Evolutionary conservation across 305 asterid genomes (phyloP).

Genomic region (Solanum aculeatissimum): DNA sequence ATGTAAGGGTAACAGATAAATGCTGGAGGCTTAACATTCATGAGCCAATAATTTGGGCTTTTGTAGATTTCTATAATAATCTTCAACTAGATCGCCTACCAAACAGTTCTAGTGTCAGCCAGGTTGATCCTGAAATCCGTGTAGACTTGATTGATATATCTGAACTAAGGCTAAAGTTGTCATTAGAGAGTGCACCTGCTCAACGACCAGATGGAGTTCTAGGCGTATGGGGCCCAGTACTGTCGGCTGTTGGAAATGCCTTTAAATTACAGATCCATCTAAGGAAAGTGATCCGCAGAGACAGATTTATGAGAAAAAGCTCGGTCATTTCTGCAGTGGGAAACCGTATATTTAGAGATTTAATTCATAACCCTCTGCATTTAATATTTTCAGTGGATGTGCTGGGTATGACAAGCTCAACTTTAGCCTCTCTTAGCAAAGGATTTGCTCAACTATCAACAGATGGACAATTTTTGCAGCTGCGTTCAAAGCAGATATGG

Average conservation of each 20-base stretch:
- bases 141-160: slow-evolving; percentile 92
- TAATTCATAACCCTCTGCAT: slow-evolving; percentile 92
- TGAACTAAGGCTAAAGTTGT: slow-evolving; percentile 76
- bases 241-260: slow-evolving; percentile 95
- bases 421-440: slow-evolving; percentile 94
- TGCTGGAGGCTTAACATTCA: slow-evolving; percentile 89
- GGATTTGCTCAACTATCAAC: slow-evolving; percentile 99
- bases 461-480: slow-evolving; percentile 92
- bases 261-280: slow-evolving; percentile 94
- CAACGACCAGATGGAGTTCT: slow-evolving; percentile 89
- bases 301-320: slow-evolving; percentile 89
- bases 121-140: slow-evolving; percentile 98
- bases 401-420: slow-evolving; percentile 96
- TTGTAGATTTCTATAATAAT: slow-evolving; percentile 69
- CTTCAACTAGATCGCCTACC: slow-evolving; percentile 81
- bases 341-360: slow-evolving; percentile 92
- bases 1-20: slow-evolving; percentile 75
- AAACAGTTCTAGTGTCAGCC: slow-evolving; percentile 62
- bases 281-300: slow-evolving; percentile 73
- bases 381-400: slow-evolving; percentile 89
- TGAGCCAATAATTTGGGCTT: slow-evolving; percentile 97
- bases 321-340: slow-evolving; percentile 59
- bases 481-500: slow-evolving; percentile 97
- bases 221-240: slow-evolving; percentile 97
- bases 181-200: slow-evolving; percentile 90